Conservation (phyloP, 371 early-diverging fungal genomes). For the Gilbertella persicaria region DNA sequence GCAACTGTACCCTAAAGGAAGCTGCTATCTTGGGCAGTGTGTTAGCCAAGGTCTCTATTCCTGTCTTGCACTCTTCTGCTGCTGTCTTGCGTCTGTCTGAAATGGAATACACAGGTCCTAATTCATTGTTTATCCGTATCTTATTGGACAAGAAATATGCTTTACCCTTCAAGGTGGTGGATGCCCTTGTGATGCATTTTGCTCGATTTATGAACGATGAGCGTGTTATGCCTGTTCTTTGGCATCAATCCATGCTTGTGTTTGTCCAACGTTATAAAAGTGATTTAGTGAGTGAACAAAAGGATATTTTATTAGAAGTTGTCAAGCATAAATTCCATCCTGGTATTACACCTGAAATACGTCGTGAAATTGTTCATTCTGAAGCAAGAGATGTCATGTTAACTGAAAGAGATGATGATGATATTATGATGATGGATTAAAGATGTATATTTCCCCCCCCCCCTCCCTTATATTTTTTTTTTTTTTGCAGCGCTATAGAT, state of each 20-base stretch:
- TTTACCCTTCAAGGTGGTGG: conserved; percentile 95
- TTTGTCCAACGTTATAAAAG: conserved; percentile 97
- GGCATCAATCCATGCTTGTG: conserved; percentile 95
- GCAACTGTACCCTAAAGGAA: conserved; percentile 94
- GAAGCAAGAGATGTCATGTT: conserved; percentile 65
- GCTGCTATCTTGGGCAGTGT: conserved; percentile 95
- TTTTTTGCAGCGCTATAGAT: background rate
- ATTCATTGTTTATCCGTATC: conserved; percentile 91
- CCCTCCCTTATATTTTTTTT: background rate
- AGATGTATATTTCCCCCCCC: background rate
- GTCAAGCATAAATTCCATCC: conserved; percentile 78
- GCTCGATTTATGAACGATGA: conserved; percentile 82
- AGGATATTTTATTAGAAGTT: conserved; percentile 85
- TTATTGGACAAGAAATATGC: conserved; percentile 98
- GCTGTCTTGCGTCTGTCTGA: conserved; percentile 93
- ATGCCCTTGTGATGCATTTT: conserved; percentile 94
- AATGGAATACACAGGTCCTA: conserved; percentile 97
- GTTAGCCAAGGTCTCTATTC: conserved; percentile 89
- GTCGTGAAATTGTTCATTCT: conserved; percentile 81
- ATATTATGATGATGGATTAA: conserved; percentile 37
- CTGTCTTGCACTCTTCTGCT: conserved; percentile 94
- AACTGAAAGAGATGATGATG: conserved; percentile 28
- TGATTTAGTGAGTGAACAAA: conserved; percentile 92
- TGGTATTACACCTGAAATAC: conserved; percentile 89
- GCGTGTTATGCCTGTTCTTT: conserved; percentile 91